phyloP scores from a whole-genome alignment of 2,329 filamentous ascomycete genomes.

The Fusarium sp. region DNA sequence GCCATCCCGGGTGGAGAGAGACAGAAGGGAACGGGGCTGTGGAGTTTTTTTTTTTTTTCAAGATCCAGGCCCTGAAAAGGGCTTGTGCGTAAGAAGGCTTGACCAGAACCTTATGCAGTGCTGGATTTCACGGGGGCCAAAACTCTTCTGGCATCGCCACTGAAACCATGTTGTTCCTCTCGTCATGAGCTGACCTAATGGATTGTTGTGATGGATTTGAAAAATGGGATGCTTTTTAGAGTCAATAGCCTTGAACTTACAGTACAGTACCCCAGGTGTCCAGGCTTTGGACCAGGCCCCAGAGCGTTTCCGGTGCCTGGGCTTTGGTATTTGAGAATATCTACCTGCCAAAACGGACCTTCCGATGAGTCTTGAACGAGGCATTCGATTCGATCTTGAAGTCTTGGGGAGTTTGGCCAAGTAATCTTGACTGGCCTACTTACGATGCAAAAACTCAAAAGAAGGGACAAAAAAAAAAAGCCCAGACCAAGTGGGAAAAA shows the following conservation, averaged over 20 bases:
- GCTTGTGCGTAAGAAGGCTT: slow-evolving; percentile 21
- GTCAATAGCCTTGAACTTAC: neutral
- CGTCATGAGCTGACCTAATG: neutral
- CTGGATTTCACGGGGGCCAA: slow-evolving; percentile 3
- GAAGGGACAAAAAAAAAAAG: neutral
- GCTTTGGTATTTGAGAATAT: neutral
- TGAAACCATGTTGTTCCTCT: neutral
- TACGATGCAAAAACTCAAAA: neutral
- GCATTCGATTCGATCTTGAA: neutral
- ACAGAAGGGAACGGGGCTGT: neutral
- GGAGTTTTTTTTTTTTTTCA: slow-evolving; percentile 13
- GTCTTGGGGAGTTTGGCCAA: neutral
- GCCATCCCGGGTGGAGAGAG: slow-evolving; percentile 12
- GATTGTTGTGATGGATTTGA: neutral
- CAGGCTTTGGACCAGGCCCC: neutral
- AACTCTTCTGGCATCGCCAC: neutral
- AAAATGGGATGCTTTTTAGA: neutral
- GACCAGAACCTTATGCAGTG: slow-evolving; percentile 30
- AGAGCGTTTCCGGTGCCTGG: neutral
- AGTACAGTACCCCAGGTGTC: neutral
- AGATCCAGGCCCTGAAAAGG: slow-evolving; percentile 13
- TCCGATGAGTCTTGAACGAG: neutral
- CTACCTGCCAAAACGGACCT: neutral
- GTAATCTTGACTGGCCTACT: neutral
- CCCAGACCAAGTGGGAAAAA: neutral